phyloP scores from a whole-genome alignment of 129 eudicot species.

The Arctium lappa region DNA sequence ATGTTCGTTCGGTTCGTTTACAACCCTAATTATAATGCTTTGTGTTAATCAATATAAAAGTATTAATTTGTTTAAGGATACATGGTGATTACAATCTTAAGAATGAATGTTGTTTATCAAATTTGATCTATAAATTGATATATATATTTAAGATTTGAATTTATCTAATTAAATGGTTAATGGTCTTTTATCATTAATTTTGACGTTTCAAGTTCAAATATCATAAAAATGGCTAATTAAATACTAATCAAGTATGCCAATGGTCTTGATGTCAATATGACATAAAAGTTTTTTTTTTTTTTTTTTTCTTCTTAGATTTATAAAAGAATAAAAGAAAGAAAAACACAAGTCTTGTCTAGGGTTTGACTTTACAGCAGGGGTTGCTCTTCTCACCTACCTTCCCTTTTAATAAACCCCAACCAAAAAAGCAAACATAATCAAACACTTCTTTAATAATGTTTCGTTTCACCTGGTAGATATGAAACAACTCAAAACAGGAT shows the following conservation, averaged over 20 bases:
- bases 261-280: not conserved
- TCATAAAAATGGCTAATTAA: not conserved
- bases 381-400: slow-evolving; percentile 15
- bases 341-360: slow-evolving; percentile 14
- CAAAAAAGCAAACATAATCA: not conserved
- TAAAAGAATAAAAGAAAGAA: slow-evolving; percentile 1
- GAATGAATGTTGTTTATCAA: not conserved
- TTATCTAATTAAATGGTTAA: not conserved
- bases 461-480: not conserved
- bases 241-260: not conserved
- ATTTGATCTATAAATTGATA: too few relatives aligned
- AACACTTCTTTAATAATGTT: not conserved
- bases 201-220: not conserved
- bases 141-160: too few relatives aligned
- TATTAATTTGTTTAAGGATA: not conserved
- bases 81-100: not conserved
- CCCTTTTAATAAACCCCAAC: not conserved
- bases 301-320: not conserved
- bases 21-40: too few relatives aligned
- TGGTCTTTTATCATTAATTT: not conserved
- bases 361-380: slow-evolving; percentile 18
- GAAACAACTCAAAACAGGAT: too few relatives aligned
- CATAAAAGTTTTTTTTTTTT: not conserved
- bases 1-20: too few relatives aligned
- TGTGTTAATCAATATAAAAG: too few relatives aligned